Percentiles rank a stretch among this genome's conserved stretches.
These are phyloP conservation scores for Mycogone perniciosa DNA, from an alignment of 2,329 filamentous ascomycete species.

Conservation along the genomic window DNA sequence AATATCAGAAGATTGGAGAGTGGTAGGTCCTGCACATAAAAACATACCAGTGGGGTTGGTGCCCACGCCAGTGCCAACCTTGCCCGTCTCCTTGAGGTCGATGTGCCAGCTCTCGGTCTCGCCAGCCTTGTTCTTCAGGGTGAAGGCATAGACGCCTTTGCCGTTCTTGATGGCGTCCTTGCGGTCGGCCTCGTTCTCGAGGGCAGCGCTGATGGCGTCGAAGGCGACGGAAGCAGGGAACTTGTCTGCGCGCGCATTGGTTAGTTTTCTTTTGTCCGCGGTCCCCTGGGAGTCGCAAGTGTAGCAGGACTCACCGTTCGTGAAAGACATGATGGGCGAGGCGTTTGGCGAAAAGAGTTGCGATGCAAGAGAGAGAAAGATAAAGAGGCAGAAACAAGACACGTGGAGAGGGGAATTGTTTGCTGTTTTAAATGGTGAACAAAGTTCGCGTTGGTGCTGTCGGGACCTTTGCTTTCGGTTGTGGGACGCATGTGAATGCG, in stretches of 20 bases:
- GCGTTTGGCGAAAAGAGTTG: neutral
- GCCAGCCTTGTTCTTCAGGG: constrained; percentile 78
- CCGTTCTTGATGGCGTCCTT: constrained; percentile 87
- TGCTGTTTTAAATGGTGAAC: no score
- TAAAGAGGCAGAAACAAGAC: neutral
- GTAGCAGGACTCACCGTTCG: constrained; percentile 52
- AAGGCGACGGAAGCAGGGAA: constrained; percentile 91
- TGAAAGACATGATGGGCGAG: constrained; percentile 58
- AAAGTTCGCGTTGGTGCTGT: no score
- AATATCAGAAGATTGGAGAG: neutral
- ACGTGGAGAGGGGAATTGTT: no score
- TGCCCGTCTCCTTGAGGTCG: constrained; percentile 85
- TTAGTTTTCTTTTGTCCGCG: neutral
- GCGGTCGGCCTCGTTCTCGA: constrained; percentile 65
- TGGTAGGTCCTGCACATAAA: neutral
- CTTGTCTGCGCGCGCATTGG: constrained; percentile 47
- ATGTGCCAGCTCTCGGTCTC: constrained; percentile 87
- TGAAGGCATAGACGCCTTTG: constrained; percentile 84
- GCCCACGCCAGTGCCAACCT: constrained; percentile 70
- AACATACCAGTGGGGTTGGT: constrained; percentile 75
- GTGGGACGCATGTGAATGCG: no score
- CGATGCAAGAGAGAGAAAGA: neutral
- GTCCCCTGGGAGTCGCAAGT: neutral
- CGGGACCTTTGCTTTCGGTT: no score
- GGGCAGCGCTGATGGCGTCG: constrained; percentile 72